Conservation (phyloP, 2,329 filamentous ascomycete species). For the Colletotrichum tropicale region DNA sequence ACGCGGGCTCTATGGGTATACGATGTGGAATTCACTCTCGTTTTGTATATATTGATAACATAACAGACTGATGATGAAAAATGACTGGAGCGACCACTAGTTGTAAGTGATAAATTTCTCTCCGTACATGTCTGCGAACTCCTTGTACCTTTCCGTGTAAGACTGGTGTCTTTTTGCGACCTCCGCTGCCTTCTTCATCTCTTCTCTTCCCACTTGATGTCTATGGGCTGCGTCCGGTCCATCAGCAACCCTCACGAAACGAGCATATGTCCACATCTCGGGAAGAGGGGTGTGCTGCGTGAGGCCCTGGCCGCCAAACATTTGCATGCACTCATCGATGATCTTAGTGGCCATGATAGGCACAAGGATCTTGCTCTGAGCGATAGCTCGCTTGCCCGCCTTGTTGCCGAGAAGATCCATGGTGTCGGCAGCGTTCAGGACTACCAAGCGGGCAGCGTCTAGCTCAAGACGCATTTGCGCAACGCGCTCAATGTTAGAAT, state of each 20-base stretch:
- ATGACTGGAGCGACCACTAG: background rate
- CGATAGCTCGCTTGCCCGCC: constrained; percentile 88
- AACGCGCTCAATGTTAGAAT: constrained; percentile 93
- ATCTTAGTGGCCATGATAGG: constrained; percentile 84
- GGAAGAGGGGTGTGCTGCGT: constrained; percentile 96
- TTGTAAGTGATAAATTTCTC: constrained; percentile 35
- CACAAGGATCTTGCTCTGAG: constrained; percentile 93
- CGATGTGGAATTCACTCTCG: background rate
- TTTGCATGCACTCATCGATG: constrained; percentile 93
- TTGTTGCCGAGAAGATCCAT: constrained; percentile 92
- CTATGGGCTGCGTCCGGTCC: constrained; percentile 96
- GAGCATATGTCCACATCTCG: constrained; percentile 79
- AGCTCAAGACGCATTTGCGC: constrained; percentile 92
- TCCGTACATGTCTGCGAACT: constrained; percentile 66
- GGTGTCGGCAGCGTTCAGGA: constrained; percentile 92
- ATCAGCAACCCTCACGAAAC: constrained; percentile 86
- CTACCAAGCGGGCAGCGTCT: constrained; percentile 84
- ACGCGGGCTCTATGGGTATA: background rate
- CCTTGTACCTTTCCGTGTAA: constrained; percentile 68
- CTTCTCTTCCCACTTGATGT: constrained; percentile 79
- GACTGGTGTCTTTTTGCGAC: constrained; percentile 64
- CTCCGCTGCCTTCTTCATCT: constrained; percentile 72
- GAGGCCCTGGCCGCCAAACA: constrained; percentile 89
- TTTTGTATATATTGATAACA: background rate
- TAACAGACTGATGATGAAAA: background rate